These are phyloP conservation scores for Monosporascus sp. DNA, from an alignment of 2,329 filamentous ascomycete species.

Conservation along the genomic window DNA sequence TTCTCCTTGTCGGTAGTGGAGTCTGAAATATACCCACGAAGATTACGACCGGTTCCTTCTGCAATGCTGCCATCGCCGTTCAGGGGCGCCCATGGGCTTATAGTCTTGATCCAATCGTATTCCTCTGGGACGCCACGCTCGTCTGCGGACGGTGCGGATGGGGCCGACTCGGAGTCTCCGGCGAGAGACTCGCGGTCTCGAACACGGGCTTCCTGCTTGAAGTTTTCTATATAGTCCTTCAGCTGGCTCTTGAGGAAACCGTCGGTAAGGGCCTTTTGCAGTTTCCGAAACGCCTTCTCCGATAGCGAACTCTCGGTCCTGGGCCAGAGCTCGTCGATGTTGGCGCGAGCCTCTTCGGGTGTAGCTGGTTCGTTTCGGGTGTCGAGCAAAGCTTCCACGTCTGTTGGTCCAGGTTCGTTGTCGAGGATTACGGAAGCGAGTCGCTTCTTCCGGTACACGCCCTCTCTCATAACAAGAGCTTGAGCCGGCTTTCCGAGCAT, in stretches of 20 bases:
- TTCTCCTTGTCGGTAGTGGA: slow-evolving; percentile 32
- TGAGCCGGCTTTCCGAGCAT: slow-evolving; percentile 35
- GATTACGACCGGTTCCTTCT: slow-evolving; percentile 11
- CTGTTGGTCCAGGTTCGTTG: slow-evolving; percentile 14
- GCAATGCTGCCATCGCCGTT: slow-evolving; percentile 4
- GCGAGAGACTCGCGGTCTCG: neutral
- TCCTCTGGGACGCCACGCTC: slow-evolving; percentile 1
- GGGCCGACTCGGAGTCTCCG: neutral
- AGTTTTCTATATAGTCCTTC: slow-evolving; percentile 31
- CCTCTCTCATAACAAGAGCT: slow-evolving; percentile 42
- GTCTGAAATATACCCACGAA: slow-evolving; percentile 25
- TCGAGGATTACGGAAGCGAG: neutral
- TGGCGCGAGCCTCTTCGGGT: slow-evolving; percentile 32
- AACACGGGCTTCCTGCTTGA: neutral
- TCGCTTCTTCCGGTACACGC: slow-evolving; percentile 10
- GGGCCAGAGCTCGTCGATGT: slow-evolving; percentile 46
- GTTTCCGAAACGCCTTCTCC: slow-evolving; percentile 33
- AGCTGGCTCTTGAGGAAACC: slow-evolving; percentile 46
- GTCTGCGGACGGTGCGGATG: neutral
- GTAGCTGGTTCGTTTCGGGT: slow-evolving; percentile 20
- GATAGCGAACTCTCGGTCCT: slow-evolving; percentile 30
- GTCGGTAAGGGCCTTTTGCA: slow-evolving; percentile 31
- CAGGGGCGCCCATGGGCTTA: slow-evolving; percentile 37
- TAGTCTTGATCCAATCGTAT: slow-evolving; percentile 35
- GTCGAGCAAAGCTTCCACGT: slow-evolving; percentile 28